A percentile compares a stretch with the other conserved stretches of the same genome.
Evolutionary conservation across 2,329 filamentous ascomycete species (phyloP).

Genomic region (Clonostachys sp.): DNA sequence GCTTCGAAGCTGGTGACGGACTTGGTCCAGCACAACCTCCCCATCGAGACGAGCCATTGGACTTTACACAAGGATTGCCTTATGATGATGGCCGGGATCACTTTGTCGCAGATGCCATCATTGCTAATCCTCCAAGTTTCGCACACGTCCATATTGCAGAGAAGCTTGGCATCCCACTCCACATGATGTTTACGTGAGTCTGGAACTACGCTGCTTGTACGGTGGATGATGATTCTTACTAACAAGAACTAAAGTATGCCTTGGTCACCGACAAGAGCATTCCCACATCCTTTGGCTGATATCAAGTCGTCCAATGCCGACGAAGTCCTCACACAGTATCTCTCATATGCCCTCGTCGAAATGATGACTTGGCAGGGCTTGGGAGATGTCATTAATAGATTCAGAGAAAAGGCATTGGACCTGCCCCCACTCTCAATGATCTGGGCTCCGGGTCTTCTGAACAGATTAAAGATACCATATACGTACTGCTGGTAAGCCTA

Average conservation of each 20-base stretch:
- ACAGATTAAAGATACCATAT: constrained; percentile 71
- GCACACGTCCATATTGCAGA: constrained; percentile 73
- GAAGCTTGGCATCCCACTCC: constrained; percentile 68
- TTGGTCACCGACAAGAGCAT: constrained; percentile 80
- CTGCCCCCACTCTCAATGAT: constrained; percentile 75
- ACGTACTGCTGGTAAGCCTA: constrained; percentile 75
- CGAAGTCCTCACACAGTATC: constrained; percentile 71
- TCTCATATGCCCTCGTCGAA: constrained; percentile 80
- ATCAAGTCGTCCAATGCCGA: constrained; percentile 74
- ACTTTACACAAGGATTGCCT: constrained; percentile 20
- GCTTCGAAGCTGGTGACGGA: constrained; percentile 74
- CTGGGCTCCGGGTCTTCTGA: constrained; percentile 77
- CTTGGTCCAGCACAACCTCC: constrained; percentile 40
- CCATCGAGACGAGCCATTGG: constrained; percentile 39
- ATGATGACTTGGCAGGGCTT: constrained; percentile 93
- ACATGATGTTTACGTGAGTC: constrained; percentile 85
- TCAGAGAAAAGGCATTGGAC: constrained; percentile 69
- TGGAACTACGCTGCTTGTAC: too few species aligned
- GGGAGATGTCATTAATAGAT: constrained; percentile 86
- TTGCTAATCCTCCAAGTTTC: constrained; percentile 75
- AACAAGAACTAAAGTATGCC: constrained; percentile 61
- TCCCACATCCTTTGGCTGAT: constrained; percentile 83
- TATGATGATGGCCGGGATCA: constrained; percentile 44
- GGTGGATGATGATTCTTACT: neutral
- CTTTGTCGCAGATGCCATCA: constrained; percentile 80